Percentiles rank a stretch among this genome's conserved stretches.
Evolutionary conservation across 352 stramenopile genomes (phyloP).

Genomic region (Globisporangium apiculatum): DNA sequence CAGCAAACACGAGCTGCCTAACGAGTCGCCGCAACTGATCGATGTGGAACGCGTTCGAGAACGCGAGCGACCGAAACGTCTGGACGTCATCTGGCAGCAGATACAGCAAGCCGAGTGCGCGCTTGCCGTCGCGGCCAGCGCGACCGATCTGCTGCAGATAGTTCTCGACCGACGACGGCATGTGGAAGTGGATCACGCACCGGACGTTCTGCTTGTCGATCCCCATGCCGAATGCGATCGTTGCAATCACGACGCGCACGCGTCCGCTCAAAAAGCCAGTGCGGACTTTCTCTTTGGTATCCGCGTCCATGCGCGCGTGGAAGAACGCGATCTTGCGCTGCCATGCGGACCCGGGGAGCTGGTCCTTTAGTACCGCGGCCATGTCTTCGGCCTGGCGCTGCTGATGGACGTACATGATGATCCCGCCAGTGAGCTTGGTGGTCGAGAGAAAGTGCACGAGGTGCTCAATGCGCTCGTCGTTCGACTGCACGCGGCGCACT

Average conservation of each 20-base stretch:
- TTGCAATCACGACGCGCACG: constrained; percentile 92
- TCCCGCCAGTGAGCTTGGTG: constrained; percentile 26
- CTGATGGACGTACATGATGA: constrained; percentile 83
- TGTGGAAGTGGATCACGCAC: constrained; percentile 97
- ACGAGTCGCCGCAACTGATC: constrained; percentile 47
- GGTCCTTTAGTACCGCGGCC: constrained; percentile 50
- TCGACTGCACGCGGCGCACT: constrained; percentile 41
- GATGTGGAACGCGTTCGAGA: constrained; percentile 54
- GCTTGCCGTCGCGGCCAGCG: constrained; percentile 91
- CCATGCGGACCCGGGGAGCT: constrained; percentile 26
- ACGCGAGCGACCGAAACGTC: constrained; percentile 64
- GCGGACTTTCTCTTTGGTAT: constrained; percentile 74
- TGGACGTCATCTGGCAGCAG: constrained; percentile 57
- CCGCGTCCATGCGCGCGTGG: constrained; percentile 88
- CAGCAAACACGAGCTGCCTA: constrained; percentile 25
- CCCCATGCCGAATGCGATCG: constrained; percentile 97
- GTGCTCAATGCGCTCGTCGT: constrained; percentile 46
- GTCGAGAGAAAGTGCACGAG: constrained; percentile 27
- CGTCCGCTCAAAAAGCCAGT: constrained; percentile 85
- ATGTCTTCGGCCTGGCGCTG: constrained; percentile 73
- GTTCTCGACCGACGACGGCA: constrained; percentile 96
- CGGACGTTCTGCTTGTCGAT: constrained; percentile 98
- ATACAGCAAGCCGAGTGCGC: constrained; percentile 57
- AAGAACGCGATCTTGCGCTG: constrained; percentile 74
- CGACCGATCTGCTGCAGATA: constrained; percentile 98